Evolutionary conservation across 1,284 basidiomycete species (phyloP).

Genomic region (Pseudozyma sp.): DNA sequence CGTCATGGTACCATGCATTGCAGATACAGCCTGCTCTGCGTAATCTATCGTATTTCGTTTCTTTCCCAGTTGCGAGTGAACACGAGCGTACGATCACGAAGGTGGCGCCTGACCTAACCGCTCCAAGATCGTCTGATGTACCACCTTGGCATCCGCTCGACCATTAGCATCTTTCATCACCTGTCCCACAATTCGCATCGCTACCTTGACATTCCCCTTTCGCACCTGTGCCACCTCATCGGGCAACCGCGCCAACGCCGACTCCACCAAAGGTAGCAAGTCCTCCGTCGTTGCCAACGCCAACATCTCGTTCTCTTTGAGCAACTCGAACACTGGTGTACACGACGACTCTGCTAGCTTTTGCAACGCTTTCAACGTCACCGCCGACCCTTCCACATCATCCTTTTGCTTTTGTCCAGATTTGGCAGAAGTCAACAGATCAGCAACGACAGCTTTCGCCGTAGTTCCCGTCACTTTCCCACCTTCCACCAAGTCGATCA

Average conservation of each 20-base stretch:
- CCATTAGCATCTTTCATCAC: conserved; percentile 89
- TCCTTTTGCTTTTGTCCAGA: background rate
- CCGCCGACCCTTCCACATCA: background rate
- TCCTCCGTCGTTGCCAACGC: conserved; percentile 35
- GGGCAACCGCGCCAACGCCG: conserved; percentile 78
- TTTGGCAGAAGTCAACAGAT: conserved; percentile 40
- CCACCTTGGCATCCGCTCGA: conserved; percentile 75
- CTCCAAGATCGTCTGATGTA: conserved; percentile 39
- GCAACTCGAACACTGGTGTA: conserved; percentile 37
- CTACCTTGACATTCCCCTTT: conserved; percentile 81
- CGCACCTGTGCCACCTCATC: conserved; percentile 78
- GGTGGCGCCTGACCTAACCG: conserved; percentile 21
- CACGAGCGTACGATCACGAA: background rate
- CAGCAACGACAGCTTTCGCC: conserved; percentile 63
- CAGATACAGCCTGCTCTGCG: conserved; percentile 1
- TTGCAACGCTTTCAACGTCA: conserved; percentile 14
- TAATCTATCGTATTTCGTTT: background rate
- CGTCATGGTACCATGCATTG: background rate
- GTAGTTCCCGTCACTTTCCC: conserved; percentile 75
- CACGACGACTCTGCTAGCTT: conserved; percentile 5
- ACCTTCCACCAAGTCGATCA: conserved; percentile 81
- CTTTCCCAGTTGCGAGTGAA: background rate
- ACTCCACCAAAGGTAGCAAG: conserved; percentile 72
- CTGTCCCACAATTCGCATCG: conserved; percentile 87
- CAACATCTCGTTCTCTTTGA: conserved; percentile 29